phyloP scores from a whole-genome alignment of 306 rosid genomes.

The Abrus precatorius region DNA sequence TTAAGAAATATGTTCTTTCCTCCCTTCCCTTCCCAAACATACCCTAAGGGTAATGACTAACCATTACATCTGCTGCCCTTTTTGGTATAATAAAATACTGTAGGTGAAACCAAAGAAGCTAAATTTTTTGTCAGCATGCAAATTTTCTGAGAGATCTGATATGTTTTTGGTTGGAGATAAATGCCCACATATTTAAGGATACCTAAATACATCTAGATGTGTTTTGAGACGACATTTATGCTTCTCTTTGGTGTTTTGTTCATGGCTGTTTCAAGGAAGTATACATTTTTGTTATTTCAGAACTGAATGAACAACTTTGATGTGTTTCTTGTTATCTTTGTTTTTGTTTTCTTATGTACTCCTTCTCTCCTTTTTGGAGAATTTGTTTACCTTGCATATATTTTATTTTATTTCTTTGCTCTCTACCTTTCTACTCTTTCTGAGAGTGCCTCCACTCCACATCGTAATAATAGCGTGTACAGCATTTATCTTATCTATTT shows the following conservation, averaged over 20 bases:
- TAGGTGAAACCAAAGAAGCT: neutral
- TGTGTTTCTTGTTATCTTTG: neutral
- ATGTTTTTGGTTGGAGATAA: neutral
- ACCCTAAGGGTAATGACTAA: too few species aligned
- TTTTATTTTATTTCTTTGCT: constrained; percentile 2
- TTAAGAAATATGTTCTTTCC: too few species aligned
- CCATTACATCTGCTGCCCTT: neutral
- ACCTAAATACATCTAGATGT: neutral
- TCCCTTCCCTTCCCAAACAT: too few species aligned
- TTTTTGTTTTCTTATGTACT: neutral
- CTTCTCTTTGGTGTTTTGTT: neutral
- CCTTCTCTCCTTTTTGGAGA: neutral
- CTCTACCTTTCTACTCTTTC: neutral
- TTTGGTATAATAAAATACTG: constrained; percentile 1
- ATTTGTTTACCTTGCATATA: constrained; percentile 9
- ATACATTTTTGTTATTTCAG: neutral
- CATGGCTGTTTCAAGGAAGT: constrained; percentile 3
- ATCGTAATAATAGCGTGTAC: neutral
- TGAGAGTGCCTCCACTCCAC: constrained; percentile 18
- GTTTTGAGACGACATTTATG: neutral
- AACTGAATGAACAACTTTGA: constrained; percentile 9
- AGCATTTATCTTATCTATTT: neutral
- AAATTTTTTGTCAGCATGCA: neutral
- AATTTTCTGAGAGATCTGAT: neutral
- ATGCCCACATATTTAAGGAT: constrained; percentile 17